Conservation (phyloP, 306 rosid species). For the Spatholobus suberectus region DNA sequence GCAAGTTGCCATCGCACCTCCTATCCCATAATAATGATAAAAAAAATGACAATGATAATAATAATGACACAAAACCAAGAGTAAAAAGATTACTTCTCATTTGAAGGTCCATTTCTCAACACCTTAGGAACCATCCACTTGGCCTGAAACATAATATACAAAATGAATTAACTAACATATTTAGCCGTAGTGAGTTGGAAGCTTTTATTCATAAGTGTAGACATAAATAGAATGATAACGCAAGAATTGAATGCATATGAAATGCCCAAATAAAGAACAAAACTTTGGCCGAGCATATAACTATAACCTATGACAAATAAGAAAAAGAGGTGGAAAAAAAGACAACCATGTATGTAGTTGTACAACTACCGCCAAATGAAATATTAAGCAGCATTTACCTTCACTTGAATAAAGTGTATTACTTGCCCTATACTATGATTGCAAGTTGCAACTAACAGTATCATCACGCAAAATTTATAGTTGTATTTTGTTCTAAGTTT, state of each 20-base stretch:
- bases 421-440: neutral
- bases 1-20: neutral
- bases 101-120: constrained; percentile 91
- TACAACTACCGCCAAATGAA: neutral
- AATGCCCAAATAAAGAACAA: constrained; percentile 24
- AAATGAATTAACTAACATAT: constrained; percentile 40
- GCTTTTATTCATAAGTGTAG: neutral
- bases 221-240: too few relatives aligned
- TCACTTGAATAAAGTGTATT: neutral
- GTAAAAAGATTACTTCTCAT: constrained; percentile 77
- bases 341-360: neutral
- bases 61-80: neutral
- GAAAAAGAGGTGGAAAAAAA: neutral
- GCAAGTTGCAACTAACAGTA: neutral
- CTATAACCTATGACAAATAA: neutral
- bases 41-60: neutral
- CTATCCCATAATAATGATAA: neutral
- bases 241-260: too few relatives aligned
- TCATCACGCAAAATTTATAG: neutral
- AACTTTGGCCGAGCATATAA: neutral
- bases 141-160: constrained; percentile 66
- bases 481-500: neutral
- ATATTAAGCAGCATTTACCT: neutral
- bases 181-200: constrained; percentile 15
- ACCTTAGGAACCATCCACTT: constrained; percentile 99